Evolutionary conservation across 352 stramenopile genomes (phyloP).

Genomic region (Phytophthora melonis): DNA sequence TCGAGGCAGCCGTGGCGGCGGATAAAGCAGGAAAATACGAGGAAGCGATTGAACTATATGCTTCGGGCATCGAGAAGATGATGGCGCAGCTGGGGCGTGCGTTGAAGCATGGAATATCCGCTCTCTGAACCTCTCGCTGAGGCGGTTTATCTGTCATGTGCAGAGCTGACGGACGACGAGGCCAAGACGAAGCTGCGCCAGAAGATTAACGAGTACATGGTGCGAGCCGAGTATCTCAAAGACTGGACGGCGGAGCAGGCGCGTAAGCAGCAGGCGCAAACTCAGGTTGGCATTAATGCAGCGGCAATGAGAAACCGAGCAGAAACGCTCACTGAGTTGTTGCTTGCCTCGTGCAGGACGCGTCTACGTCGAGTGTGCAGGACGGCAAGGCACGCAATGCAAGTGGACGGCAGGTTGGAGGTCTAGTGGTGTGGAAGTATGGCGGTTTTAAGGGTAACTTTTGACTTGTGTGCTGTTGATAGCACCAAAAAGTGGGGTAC

Average conservation of each 20-base stretch:
- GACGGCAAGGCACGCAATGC: constrained; percentile 5
- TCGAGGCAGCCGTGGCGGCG: constrained; percentile 64
- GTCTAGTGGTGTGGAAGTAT: background rate
- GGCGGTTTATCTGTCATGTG: constrained; percentile 5
- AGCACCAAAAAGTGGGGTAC: constrained; percentile 45
- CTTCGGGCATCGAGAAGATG: constrained; percentile 78
- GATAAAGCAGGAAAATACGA: constrained; percentile 58
- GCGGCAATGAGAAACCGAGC: too few relatives aligned
- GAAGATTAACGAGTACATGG: constrained; percentile 86
- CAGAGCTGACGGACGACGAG: constrained; percentile 50
- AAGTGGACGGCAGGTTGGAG: constrained; percentile 25
- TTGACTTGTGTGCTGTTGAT: background rate
- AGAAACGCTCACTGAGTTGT: background rate
- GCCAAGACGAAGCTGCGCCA: constrained; percentile 41
- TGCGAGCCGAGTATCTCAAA: constrained; percentile 78
- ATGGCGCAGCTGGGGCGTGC: constrained; percentile 68
- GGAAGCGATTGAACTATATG: constrained; percentile 76
- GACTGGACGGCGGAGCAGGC: constrained; percentile 37
- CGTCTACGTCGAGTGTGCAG: background rate
- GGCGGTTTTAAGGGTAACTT: background rate
- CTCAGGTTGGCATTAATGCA: constrained; percentile 17
- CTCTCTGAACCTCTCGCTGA: background rate
- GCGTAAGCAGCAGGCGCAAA: constrained; percentile 24
- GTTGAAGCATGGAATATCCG: constrained; percentile 19
- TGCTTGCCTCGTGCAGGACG: constrained; percentile 12